Evolutionary conservation across 2,329 filamentous ascomycete genomes (phyloP).

Genomic region (Saccharata proteae): DNA sequence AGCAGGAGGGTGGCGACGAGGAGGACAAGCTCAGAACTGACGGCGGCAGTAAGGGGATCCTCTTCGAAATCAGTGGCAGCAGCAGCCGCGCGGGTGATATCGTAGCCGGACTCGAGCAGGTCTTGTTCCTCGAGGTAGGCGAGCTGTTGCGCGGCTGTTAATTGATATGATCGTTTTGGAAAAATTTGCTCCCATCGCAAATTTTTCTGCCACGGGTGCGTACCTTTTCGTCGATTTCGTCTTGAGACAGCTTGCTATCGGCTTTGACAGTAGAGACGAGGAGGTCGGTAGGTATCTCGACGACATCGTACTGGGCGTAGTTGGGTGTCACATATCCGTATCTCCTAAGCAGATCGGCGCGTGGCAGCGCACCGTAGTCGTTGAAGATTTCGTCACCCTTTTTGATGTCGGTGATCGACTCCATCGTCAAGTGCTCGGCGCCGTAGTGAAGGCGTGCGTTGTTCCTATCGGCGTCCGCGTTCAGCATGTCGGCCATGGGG

Average conservation of each 20-base stretch:
- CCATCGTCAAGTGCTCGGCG: constrained; percentile 53
- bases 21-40: constrained; percentile 30
- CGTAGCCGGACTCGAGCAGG: constrained; percentile 62
- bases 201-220: no score
- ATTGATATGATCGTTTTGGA: background rate
- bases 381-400: constrained; percentile 72
- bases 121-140: constrained; percentile 49
- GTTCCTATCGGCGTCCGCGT: constrained; percentile 71
- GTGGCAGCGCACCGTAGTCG: constrained; percentile 76
- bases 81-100: constrained; percentile 29
- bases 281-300: constrained; percentile 57
- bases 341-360: constrained; percentile 67
- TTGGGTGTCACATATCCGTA: constrained; percentile 79
- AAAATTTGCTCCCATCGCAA: no score
- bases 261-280: constrained; percentile 38
- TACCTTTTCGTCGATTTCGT: constrained; percentile 15
- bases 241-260: constrained; percentile 29
- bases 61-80: constrained; percentile 15
- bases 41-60: constrained; percentile 21
- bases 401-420: constrained; percentile 53
- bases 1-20: constrained; percentile 35
- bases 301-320: constrained; percentile 69
- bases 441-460: constrained; percentile 58
- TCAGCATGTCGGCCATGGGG: constrained; percentile 79
- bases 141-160: constrained; percentile 19